A percentile compares a stretch with the other conserved stretches of the same genome.
Conservation (phyloP, 2,329 filamentous ascomycete species). For the Diaporthe caulivora region DNA sequence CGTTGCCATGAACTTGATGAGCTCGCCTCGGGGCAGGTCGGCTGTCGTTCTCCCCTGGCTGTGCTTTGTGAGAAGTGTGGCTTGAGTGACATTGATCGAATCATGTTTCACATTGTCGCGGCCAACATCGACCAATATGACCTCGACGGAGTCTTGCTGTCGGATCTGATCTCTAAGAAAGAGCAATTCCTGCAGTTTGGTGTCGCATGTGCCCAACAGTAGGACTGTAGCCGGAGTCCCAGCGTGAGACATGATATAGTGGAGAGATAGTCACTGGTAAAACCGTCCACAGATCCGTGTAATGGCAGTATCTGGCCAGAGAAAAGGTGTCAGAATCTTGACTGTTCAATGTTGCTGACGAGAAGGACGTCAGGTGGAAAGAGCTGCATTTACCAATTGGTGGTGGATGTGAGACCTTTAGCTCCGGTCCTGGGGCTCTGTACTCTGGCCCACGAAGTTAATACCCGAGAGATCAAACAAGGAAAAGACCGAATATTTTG, state of each 20-base stretch:
- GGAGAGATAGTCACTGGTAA: not conserved
- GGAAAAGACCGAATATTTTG: no score
- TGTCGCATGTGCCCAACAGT: conserved; percentile 74
- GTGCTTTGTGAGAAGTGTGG: conserved; percentile 54
- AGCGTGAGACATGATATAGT: conserved; percentile 33
- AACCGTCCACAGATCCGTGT: not conserved
- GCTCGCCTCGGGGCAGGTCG: conserved; percentile 62
- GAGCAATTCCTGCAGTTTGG: conserved; percentile 70
- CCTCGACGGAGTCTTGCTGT: conserved; percentile 42
- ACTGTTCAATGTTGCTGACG: not conserved
- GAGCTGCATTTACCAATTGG: no score
- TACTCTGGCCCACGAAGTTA: not conserved
- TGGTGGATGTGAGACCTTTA: not conserved
- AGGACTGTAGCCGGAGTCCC: conserved; percentile 55
- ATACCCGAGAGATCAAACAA: no score
- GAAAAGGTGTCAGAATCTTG: not conserved
- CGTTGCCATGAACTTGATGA: conserved; percentile 67
- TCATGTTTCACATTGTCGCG: conserved; percentile 55
- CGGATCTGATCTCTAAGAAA: conserved; percentile 63
- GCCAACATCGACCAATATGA: conserved; percentile 59
- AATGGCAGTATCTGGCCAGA: not conserved
- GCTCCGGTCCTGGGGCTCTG: not conserved
- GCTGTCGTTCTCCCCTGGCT: conserved; percentile 49
- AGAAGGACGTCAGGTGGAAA: no score
- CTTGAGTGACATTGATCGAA: conserved; percentile 61